These are phyloP conservation scores for Seminavis robusta DNA, from an alignment of 108 stramenopile genomes.

Conservation along the genomic window DNA sequence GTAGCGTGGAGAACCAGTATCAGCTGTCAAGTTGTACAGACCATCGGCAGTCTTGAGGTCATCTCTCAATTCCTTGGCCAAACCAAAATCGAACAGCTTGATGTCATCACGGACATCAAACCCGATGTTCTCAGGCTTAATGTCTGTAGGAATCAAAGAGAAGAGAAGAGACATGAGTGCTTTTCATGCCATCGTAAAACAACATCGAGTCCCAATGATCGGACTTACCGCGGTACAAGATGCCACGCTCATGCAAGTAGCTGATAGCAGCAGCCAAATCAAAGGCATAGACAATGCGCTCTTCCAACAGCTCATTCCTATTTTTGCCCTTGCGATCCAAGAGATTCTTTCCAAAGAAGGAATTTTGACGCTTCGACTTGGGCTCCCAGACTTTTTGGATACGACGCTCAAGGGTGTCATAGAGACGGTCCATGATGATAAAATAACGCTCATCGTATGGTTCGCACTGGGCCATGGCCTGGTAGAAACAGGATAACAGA, in stretches of 20 bases:
- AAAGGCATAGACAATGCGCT: slow-evolving; percentile 43
- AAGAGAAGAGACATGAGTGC: no score
- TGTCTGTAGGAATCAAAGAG: no score
- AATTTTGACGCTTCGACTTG: neutral
- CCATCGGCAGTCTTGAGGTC: slow-evolving; percentile 6
- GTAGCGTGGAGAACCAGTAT: slow-evolving; percentile 50
- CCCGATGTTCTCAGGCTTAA: slow-evolving; percentile 41
- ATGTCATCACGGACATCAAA: slow-evolving; percentile 45
- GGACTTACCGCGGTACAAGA: slow-evolving; percentile 63
- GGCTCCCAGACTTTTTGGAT: slow-evolving; percentile 1
- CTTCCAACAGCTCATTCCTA: slow-evolving; percentile 34
- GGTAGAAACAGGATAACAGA: slow-evolving; percentile 17
- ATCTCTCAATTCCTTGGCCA: slow-evolving; percentile 22
- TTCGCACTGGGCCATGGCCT: slow-evolving; percentile 47
- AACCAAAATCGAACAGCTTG: slow-evolving; percentile 55
- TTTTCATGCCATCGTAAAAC: no score
- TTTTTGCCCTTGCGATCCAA: slow-evolving; percentile 7
- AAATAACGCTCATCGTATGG: slow-evolving; percentile 34
- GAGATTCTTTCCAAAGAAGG: neutral
- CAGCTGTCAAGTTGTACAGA: slow-evolving; percentile 39
- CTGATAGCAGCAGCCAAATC: slow-evolving; percentile 58
- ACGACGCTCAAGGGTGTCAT: slow-evolving; percentile 13
- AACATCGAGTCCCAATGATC: no score
- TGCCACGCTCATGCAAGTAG: slow-evolving; percentile 58
- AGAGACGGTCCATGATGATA: slow-evolving; percentile 17